These are phyloP conservation scores for Globisporangium viniferum DNA, from an alignment of 352 stramenopile species.

Conservation along the genomic window DNA sequence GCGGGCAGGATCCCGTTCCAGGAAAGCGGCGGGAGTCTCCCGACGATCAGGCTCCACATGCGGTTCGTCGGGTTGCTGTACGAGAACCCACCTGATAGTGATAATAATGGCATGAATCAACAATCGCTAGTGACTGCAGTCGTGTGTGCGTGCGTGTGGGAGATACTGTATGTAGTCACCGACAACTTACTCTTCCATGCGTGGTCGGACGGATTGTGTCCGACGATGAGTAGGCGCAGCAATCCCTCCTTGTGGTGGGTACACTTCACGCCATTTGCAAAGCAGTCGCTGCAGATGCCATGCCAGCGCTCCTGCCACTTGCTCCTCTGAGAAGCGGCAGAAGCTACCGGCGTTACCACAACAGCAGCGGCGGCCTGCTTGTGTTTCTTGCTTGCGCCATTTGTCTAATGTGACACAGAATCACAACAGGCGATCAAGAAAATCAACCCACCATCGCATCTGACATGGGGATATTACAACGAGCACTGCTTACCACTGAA, in stretches of 20 bases:
- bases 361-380: neutral
- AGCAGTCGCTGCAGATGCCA: constrained; percentile 70
- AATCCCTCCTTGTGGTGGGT: constrained; percentile 56
- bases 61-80: constrained; percentile 85
- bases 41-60: constrained; percentile 86
- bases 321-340: neutral
- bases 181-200: constrained; percentile 68
- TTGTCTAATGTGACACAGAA: neutral
- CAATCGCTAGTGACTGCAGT: too few species aligned
- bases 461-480: neutral
- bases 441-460: neutral
- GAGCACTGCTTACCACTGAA: neutral
- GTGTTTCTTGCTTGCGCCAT: constrained; percentile 6
- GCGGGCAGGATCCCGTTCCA: constrained; percentile 66
- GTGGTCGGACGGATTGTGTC: constrained; percentile 89
- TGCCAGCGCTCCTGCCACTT: constrained; percentile 88
- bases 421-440: neutral
- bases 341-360: neutral
- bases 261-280: constrained; percentile 46
- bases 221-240: constrained; percentile 81
- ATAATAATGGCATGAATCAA: neutral
- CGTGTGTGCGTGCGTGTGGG: neutral
- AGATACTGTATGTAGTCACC: neutral
- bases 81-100: constrained; percentile 10
- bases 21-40: constrained; percentile 42